Base-by-base conservation (phyloP, 306 rosid species). In the Vicia faba region DNA sequence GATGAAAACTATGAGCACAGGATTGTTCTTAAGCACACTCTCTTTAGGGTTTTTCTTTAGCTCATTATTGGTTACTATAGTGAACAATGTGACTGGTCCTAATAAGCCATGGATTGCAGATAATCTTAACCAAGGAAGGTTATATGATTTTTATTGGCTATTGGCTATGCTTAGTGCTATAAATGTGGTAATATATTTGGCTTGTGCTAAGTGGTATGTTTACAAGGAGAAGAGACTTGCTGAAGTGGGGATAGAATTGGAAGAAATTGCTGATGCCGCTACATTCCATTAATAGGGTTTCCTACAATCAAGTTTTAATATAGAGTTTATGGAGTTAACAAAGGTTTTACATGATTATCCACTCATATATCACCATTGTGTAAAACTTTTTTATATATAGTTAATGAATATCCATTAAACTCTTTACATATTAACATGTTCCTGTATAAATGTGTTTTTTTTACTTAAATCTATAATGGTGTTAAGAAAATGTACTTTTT, bases 1-100 rank as follows among this genome's bases (percentile, higher is more conserved):
- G 48, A 92, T 89, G 96, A 89, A 89, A 73, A 89, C 96, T 0
- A 86, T 87, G 91, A 92, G 98, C 78, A 92, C 96, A 0, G 98
- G 96, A 12, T 61, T 89, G 67, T 92, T 92, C 51, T 67, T 92
- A 79, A 92, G 96, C 71, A 86, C 96, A 5, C 78, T 92, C 2
- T 79, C 96, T 0, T 23, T 92, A n/a, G 96, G 98, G 23, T 89
- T 84, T 48, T 92, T 89, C 81, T 50, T 89, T 15, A 92, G 98
- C 75, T 72, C 96, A 14, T 4, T 86, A 18, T 19, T 89, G 75
- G 98, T 92, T 39, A 68, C 84, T 1, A 28, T 92, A 12, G 96
- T 92, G 67, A 85, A 82, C 54, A 83, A 80, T 31, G 41, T 88
- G 70, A 93, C 95, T 0, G 86, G 81, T 9, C 68, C 81, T 7